phyloP scores from a whole-genome alignment of 2,329 filamentous ascomycete genomes.

The Paramyrothecium roridum region DNA sequence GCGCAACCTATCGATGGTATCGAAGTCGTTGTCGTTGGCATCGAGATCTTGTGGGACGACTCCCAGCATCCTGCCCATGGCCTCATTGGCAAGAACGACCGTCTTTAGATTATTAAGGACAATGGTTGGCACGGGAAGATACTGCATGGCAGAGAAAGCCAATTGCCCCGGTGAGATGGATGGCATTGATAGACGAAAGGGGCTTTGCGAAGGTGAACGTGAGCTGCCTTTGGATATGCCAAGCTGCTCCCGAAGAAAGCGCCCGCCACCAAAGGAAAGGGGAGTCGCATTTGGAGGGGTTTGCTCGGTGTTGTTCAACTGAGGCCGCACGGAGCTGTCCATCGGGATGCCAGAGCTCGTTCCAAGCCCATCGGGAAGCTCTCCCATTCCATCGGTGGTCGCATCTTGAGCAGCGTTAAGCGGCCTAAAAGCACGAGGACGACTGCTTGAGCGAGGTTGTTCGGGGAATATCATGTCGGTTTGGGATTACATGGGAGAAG shows the following conservation, averaged over 20 bases:
- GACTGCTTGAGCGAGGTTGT: constrained; percentile 23
- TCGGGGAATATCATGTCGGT: constrained; percentile 28
- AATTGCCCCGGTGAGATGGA: constrained; percentile 49
- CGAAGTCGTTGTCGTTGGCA: constrained; percentile 33
- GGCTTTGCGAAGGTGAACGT: constrained; percentile 33
- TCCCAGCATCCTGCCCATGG: constrained; percentile 67
- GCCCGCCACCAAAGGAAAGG: constrained; percentile 19
- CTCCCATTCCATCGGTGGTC: not conserved
- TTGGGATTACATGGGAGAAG: constrained; percentile 19
- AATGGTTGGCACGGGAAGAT: constrained; percentile 68
- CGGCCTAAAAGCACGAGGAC: constrained; percentile 22
- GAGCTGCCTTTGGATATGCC: constrained; percentile 12
- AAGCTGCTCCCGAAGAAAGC: constrained; percentile 30
- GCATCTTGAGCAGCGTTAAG: constrained; percentile 16
- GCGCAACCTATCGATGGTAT: constrained; percentile 56
- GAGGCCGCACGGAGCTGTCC: constrained; percentile 10
- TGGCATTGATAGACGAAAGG: constrained; percentile 40
- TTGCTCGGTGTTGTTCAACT: constrained; percentile 12
- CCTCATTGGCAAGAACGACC: constrained; percentile 70
- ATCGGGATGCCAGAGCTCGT: not conserved
- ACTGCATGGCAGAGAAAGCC: constrained; percentile 68
- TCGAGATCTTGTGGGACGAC: constrained; percentile 42
- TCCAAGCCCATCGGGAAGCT: not conserved
- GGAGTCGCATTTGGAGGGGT: constrained; percentile 18
- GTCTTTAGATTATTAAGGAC: constrained; percentile 68